Evolutionary conservation across 164 flowering plant species (phyloP).

Genomic region (Nelumbo lutea): DNA sequence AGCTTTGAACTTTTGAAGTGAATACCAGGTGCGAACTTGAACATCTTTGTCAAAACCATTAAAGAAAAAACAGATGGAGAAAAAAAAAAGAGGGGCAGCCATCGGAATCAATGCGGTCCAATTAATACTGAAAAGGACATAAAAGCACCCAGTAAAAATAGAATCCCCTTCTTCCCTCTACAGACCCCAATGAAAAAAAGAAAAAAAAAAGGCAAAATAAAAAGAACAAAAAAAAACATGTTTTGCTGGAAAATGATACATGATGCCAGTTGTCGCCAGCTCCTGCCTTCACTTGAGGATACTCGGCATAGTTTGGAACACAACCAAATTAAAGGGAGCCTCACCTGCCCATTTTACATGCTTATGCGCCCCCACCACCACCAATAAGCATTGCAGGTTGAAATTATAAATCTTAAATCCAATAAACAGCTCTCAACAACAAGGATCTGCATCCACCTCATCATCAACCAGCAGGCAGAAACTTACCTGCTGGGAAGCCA

Average conservation of each 20-base stretch:
- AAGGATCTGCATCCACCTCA: conserved; percentile 8
- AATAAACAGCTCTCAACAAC: conserved; percentile 13
- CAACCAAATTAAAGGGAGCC: conserved; percentile 20
- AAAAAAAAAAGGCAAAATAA: conserved; percentile 6
- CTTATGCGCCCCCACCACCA: conserved; percentile 13
- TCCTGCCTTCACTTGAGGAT: conserved; percentile 18
- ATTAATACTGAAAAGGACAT: background rate
- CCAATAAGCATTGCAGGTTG: conserved; percentile 17
- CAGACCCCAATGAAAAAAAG: conserved; percentile 7
- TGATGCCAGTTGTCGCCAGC: conserved; percentile 21
- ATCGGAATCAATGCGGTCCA: background rate
- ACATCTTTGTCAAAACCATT: background rate
- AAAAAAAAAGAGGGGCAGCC: background rate
- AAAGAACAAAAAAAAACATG: conserved; percentile 17
- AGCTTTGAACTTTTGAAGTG: background rate
- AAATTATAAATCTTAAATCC: conserved; percentile 20
- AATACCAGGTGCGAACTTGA: background rate
- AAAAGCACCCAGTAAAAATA: background rate
- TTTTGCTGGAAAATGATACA: conserved; percentile 36
- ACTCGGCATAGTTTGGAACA: conserved; percentile 16
- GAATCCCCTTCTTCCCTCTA: conserved; percentile 24
- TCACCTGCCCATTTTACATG: conserved; percentile 25
- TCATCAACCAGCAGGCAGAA: conserved; percentile 20
- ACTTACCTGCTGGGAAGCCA: conserved; percentile 19
- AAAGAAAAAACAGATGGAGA: background rate